phyloP scores from a whole-genome alignment of 352 stramenopile species.

The Pythium coloratum region DNA sequence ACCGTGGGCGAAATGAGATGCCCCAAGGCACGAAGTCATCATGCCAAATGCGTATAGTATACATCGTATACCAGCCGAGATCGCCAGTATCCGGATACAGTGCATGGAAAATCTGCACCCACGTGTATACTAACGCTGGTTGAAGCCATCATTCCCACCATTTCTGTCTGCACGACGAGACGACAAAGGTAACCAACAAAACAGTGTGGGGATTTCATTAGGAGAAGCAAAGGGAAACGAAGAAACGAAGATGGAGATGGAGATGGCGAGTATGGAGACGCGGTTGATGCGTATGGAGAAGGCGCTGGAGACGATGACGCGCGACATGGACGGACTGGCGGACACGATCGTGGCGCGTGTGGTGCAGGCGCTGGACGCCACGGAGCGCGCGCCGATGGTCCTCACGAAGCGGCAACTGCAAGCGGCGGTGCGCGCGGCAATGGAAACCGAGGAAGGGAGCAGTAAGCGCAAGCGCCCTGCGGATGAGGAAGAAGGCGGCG shows the following conservation, averaged over 20 bases:
- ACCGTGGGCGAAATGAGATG: background rate
- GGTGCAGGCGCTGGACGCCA: background rate
- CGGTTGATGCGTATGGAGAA: constrained; percentile 16
- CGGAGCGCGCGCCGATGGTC: constrained; percentile 10
- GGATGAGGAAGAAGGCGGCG: background rate
- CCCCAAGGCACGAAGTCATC: background rate
- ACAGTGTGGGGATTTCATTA: background rate
- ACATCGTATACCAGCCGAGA: background rate
- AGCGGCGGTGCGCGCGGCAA: constrained; percentile 9
- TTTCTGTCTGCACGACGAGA: background rate
- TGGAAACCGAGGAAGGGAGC: background rate
- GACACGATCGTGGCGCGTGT: constrained; percentile 6
- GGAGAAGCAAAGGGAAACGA: background rate
- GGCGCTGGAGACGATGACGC: constrained; percentile 8
- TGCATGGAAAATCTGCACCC: background rate
- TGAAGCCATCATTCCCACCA: background rate
- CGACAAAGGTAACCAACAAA: constrained; percentile 7
- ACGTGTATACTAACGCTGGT: background rate
- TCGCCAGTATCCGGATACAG: background rate
- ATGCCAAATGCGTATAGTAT: background rate
- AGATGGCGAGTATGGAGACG: constrained; percentile 6
- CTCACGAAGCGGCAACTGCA: constrained; percentile 14
- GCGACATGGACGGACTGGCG: constrained; percentile 14
- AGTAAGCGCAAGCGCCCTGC: background rate
- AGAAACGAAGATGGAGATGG: constrained; percentile 1